Conservation (phyloP, 2,329 filamentous ascomycete genomes). For the Cadophora sp. region DNA sequence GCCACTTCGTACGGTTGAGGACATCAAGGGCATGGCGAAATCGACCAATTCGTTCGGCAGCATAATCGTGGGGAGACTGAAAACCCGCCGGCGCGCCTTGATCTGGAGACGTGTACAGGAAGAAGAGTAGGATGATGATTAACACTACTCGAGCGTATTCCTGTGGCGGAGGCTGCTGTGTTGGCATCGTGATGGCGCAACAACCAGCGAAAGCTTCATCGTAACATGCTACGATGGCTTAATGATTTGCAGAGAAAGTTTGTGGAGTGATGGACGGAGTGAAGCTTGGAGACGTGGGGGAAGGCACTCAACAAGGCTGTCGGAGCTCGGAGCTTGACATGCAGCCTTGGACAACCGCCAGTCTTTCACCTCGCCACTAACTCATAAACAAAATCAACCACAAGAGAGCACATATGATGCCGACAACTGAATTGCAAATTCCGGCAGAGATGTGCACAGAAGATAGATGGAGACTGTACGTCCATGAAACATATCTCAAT, state of each 20-base stretch:
- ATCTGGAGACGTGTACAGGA: slow-evolving; percentile 41
- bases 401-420: not conserved
- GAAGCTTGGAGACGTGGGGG: not conserved
- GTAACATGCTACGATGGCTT: slow-evolving; percentile 39
- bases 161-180: slow-evolving; percentile 36
- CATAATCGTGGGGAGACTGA: slow-evolving; percentile 50
- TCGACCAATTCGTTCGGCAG: slow-evolving; percentile 55
- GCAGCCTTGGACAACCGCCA: not conserved
- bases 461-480: too few species aligned
- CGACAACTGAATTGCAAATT: not conserved
- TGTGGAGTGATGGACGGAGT: not conserved
- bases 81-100: slow-evolving; percentile 46
- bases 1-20: slow-evolving; percentile 64
- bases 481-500: too few species aligned
- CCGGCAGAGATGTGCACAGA: not conserved
- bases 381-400: not conserved
- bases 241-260: too few species aligned
- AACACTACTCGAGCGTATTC: slow-evolving; percentile 41
- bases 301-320: not conserved
- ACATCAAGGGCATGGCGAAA: slow-evolving; percentile 59
- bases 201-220: slow-evolving; percentile 39
- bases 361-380: not conserved
- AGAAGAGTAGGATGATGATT: slow-evolving; percentile 43
- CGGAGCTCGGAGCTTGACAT: not conserved
- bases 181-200: slow-evolving; percentile 35